Conservation (phyloP, 345 rosid genomes). For the Syzygium aromaticum region DNA sequence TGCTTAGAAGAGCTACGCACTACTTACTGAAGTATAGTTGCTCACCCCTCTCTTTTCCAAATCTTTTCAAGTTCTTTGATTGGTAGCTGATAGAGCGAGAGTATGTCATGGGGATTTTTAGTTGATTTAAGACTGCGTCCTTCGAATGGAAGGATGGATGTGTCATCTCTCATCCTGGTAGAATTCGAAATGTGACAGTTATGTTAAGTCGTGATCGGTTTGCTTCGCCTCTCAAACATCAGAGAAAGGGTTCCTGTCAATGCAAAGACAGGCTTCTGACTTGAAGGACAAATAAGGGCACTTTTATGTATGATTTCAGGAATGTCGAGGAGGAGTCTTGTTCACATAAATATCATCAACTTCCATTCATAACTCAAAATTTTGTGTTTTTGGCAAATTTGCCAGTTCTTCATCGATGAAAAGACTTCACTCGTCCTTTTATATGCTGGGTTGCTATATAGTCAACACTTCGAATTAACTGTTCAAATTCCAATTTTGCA, state of each 20-base stretch:
- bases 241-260: slow-evolving; percentile 21
- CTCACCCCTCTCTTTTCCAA: too few relatives aligned
- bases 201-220: background rate
- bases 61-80: too few relatives aligned
- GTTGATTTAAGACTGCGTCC: too few relatives aligned
- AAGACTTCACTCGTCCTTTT: background rate
- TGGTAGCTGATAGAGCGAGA: too few relatives aligned
- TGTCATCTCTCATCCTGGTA: too few relatives aligned
- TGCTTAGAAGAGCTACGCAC: too few relatives aligned
- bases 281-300: background rate
- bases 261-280: background rate
- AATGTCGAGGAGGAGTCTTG: background rate
- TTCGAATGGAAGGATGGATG: too few relatives aligned
- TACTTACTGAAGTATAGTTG: too few relatives aligned
- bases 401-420: background rate
- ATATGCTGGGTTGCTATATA: background rate
- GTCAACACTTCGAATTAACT: background rate
- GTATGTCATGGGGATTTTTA: too few relatives aligned
- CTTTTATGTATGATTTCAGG: background rate
- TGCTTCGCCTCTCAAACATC: slow-evolving; percentile 1
- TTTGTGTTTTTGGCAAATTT: background rate
- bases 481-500: background rate
- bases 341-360: background rate
- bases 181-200: too few relatives aligned
- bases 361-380: background rate